These are phyloP conservation scores for Spizellomyces punctatus DNA, from an alignment of 192 early-diverging fungal genomes.

Conservation along the genomic window DNA sequence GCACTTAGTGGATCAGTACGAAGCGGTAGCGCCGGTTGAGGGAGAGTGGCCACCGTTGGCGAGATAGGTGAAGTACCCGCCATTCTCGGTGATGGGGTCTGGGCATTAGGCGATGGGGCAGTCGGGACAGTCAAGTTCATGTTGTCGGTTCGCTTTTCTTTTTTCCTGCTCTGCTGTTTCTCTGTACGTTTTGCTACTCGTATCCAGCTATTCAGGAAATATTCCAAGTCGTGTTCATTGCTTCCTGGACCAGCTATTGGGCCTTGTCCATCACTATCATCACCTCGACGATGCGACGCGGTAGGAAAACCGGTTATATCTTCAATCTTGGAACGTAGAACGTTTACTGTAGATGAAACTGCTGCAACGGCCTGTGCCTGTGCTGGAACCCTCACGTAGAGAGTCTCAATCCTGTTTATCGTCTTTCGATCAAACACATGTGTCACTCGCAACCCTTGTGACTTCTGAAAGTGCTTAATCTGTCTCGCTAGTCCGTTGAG, in stretches of 20 bases:
- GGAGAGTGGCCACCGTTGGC: too few relatives aligned
- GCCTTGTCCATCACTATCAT: constrained; percentile 10
- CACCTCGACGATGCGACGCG: not conserved
- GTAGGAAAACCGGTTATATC: constrained; percentile 31
- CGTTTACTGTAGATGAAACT: constrained; percentile 32
- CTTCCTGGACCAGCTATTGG: not conserved
- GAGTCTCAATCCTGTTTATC: constrained; percentile 9
- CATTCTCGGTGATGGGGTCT: too few relatives aligned
- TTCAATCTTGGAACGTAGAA: constrained; percentile 29
- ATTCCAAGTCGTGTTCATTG: constrained; percentile 29
- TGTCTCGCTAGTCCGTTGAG: constrained; percentile 2
- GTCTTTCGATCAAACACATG: constrained; percentile 30
- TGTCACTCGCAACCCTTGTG: constrained; percentile 22
- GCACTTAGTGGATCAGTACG: too few relatives aligned
- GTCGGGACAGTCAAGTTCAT: too few relatives aligned
- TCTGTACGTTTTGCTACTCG: constrained; percentile 13
- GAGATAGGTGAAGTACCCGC: too few relatives aligned
- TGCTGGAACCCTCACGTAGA: constrained; percentile 18
- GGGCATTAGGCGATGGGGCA: too few relatives aligned
- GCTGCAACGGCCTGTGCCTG: constrained; percentile 26
- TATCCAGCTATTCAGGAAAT: constrained; percentile 10
- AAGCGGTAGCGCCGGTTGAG: not conserved
- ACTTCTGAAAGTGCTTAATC: constrained; percentile 41
- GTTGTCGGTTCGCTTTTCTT: not conserved
- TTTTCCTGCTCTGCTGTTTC: constrained; percentile 13